Percentiles rank a stretch among this genome's conserved stretches.
These are phyloP conservation scores for Cryphonectria parasitica DNA, from an alignment of 2,329 filamentous ascomycete species.

Conservation along the genomic window DNA sequence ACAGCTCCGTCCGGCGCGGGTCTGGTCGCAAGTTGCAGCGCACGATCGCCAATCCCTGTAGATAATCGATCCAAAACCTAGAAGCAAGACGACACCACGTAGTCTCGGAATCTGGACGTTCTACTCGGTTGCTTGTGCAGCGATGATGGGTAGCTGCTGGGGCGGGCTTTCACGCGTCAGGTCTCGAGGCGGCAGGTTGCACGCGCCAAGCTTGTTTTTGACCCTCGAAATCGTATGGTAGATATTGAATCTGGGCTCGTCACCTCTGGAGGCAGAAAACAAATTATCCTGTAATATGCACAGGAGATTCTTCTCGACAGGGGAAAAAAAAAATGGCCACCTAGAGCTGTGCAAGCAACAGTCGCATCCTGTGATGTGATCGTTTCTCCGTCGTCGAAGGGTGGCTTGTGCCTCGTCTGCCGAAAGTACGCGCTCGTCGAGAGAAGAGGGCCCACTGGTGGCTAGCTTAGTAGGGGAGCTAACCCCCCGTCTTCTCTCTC, in stretches of 20 bases:
- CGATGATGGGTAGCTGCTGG: neutral
- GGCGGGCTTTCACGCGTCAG: slow-evolving; percentile 2
- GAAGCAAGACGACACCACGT: neutral
- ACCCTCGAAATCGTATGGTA: neutral
- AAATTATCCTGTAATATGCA: neutral
- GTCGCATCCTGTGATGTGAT: neutral
- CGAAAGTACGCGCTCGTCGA: slow-evolving; percentile 11
- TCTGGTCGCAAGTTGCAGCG: slow-evolving; percentile 11
- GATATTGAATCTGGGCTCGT: too few relatives aligned
- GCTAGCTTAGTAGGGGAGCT: neutral
- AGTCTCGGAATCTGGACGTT: neutral
- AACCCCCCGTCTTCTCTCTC: neutral
- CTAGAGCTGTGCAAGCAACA: neutral
- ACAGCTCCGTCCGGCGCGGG: neutral
- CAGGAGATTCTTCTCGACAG: neutral
- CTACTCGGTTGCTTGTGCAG: neutral
- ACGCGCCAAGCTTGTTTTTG: slow-evolving; percentile 2
- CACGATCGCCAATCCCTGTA: neutral
- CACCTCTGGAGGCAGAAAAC: neutral
- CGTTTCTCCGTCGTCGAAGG: slow-evolving; percentile 3
- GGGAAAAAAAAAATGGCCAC: neutral
- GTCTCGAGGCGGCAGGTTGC: slow-evolving; percentile 1
- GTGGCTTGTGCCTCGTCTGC: slow-evolving; percentile 2
- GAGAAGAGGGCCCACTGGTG: neutral
- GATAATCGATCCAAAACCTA: neutral